A percentile compares a stretch with the other conserved stretches of the same genome.
phyloP scores from a whole-genome alignment of 768 basidiomycete species.

The Coprinopsis sp. region DNA sequence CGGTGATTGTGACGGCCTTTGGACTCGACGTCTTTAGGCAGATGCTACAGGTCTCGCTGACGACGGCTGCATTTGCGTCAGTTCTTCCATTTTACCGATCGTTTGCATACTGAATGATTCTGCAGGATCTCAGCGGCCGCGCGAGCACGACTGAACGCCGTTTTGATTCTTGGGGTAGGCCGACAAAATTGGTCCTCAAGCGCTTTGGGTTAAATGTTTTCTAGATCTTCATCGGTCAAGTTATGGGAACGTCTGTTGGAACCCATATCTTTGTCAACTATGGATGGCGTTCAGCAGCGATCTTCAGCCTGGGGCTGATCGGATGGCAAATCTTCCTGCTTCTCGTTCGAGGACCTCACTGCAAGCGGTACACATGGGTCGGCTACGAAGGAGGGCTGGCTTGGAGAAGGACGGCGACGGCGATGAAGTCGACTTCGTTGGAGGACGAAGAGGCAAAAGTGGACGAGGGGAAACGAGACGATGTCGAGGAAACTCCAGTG shows the following conservation, averaged over 20 bases:
- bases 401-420: background rate
- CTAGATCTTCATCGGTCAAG: conserved; percentile 73
- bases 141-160: conserved; percentile 70
- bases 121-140: conserved; percentile 41
- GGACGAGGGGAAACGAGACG: background rate
- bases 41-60: conserved; percentile 63
- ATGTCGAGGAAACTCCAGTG: background rate
- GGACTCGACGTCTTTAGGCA: conserved; percentile 71
- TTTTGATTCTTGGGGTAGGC: conserved; percentile 63
- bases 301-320: conserved; percentile 54
- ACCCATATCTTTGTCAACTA: conserved; percentile 62
- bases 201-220: background rate
- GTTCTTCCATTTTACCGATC: conserved; percentile 9
- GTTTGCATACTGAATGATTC: conserved; percentile 8
- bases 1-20: conserved; percentile 64
- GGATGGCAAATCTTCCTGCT: conserved; percentile 49
- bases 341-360: conserved; percentile 57
- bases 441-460: background rate
- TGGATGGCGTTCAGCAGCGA: conserved; percentile 69
- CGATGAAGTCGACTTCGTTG: background rate
- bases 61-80: conserved; percentile 56
- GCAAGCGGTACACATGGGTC: conserved; percentile 44
- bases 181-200: background rate
- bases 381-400: conserved; percentile 47
- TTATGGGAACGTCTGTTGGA: conserved; percentile 75